Conservation (phyloP, 768 basidiomycete genomes). For the Galerina marginata region DNA sequence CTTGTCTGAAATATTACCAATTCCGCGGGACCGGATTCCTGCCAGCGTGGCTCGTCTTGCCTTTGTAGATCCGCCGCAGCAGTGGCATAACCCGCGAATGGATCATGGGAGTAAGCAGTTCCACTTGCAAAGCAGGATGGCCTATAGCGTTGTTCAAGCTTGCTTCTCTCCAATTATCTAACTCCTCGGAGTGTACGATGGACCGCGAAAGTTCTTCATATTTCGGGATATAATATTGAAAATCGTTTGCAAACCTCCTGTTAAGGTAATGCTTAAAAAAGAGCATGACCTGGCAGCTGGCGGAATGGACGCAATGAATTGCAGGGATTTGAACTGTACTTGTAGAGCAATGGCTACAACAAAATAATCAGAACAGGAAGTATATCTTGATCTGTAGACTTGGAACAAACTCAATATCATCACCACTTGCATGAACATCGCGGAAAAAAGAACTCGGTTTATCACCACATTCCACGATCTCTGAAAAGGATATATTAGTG, state of each 20-base stretch:
- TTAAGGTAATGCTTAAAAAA: slow-evolving; percentile 77
- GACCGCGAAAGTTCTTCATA: slow-evolving; percentile 65
- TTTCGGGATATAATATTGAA: slow-evolving; percentile 74
- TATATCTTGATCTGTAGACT: slow-evolving; percentile 2
- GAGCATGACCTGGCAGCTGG: slow-evolving; percentile 66
- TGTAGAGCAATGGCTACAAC: slow-evolving; percentile 72
- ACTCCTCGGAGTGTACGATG: slow-evolving; percentile 64
- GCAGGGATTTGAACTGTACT: slow-evolving; percentile 58
- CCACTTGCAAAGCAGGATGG: slow-evolving; percentile 76
- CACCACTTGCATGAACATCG: slow-evolving; percentile 77
- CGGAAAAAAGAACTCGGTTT: slow-evolving; percentile 72
- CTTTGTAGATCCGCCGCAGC: slow-evolving; percentile 62
- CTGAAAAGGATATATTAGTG: slow-evolving; percentile 34
- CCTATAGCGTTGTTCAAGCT: slow-evolving; percentile 82
- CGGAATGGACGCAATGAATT: slow-evolving; percentile 72
- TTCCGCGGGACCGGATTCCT: slow-evolving; percentile 13
- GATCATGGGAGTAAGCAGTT: slow-evolving; percentile 74
- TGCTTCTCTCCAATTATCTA: slow-evolving; percentile 61
- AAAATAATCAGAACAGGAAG: slow-evolving; percentile 1
- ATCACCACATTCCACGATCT: slow-evolving; percentile 80
- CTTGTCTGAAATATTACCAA: slow-evolving; percentile 9
- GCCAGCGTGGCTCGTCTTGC: slow-evolving; percentile 39
- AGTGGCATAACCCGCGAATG: slow-evolving; percentile 66
- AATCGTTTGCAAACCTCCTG: slow-evolving; percentile 60
- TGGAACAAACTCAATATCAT: slow-evolving; percentile 70